Evolutionary conservation across 306 rosid genomes (phyloP), one percentile per base, ranked within the genome.

Genomic region (Chamaecrista fasciculata): DNA sequence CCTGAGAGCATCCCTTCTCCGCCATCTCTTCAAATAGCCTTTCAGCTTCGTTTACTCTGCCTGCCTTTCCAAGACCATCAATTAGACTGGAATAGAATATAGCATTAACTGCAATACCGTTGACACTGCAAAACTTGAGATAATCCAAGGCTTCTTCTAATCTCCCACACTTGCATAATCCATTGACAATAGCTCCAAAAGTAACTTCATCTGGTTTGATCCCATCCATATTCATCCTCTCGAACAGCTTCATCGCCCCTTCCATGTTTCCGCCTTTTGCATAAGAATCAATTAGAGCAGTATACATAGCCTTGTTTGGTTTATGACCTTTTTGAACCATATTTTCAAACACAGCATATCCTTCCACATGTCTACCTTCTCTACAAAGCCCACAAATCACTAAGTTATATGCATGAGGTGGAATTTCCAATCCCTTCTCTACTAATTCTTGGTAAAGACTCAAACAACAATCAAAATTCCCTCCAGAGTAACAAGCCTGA

Each of bases 1-100:
- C 99, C 53, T 51, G 88, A 3, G 75, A 73, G 51, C 89, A 85
- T 44, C 97, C 95, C 69, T 85, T 82, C 49, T 25, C 68, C 0
- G 25, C 77, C 96, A 94, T 91, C 70, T 84, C 91, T 76, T 87
- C 91, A 50, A 94, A 89, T 42, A 91, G 69, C 71, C 25, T 82
- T 79, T 82, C 87, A 8, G 99, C 99, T 70, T 94, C 96, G 47
- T 78, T 84, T 19, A 87, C 80, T 67, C 86, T 91, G 75, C 92
- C 95, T 0, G 86, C 95, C 85, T 89, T 94, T 34, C 97, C 97
- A 72, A 94, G 86, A 50, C 95, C 95, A 71, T 89, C 95, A 47
- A 94, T 87, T 64, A 89, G 18, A 75, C 97, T 89, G 39, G 95
- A 85, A 75, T 91, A 91, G 55, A 91, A 80, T 83, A 89, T 80